phyloP scores from a whole-genome alignment of 305 asterid species.

The Solanum hybrid region DNA sequence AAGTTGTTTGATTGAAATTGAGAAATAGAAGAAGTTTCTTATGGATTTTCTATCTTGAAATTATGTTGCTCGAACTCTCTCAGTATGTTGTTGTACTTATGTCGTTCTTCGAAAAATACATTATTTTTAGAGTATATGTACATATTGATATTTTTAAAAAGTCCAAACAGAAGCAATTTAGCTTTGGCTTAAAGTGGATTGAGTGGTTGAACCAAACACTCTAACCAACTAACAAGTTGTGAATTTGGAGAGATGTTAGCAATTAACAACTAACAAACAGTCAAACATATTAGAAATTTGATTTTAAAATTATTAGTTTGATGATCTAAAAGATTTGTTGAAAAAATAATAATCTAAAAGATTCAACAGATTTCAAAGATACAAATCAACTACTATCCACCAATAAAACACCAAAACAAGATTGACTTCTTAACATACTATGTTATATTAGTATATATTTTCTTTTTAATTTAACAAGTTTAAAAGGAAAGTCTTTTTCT shows the following conservation, averaged over 20 bases:
- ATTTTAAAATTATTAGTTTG: neutral
- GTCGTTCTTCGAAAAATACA: neutral
- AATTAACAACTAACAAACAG: neutral
- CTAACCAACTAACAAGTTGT: neutral
- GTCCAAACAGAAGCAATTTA: neutral
- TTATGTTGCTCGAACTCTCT: neutral
- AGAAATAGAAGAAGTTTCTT: neutral
- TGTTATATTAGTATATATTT: neutral
- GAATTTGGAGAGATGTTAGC: neutral
- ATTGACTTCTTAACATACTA: neutral
- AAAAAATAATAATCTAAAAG: neutral
- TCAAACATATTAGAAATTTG: neutral
- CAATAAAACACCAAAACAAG: neutral
- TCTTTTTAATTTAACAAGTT: too few relatives aligned
- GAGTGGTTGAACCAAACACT: neutral
- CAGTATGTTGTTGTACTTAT: fast-evolving
- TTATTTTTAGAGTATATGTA: neutral
- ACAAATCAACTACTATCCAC: neutral
- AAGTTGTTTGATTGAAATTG: neutral
- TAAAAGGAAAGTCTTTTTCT: neutral
- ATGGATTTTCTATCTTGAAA: neutral
- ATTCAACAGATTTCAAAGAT: neutral
- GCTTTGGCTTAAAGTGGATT: neutral
- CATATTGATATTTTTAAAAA: fast-evolving
- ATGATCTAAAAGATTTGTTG: neutral